phyloP scores from a whole-genome alignment of 208 protist species.

The Histomonas meleagridis region DNA sequence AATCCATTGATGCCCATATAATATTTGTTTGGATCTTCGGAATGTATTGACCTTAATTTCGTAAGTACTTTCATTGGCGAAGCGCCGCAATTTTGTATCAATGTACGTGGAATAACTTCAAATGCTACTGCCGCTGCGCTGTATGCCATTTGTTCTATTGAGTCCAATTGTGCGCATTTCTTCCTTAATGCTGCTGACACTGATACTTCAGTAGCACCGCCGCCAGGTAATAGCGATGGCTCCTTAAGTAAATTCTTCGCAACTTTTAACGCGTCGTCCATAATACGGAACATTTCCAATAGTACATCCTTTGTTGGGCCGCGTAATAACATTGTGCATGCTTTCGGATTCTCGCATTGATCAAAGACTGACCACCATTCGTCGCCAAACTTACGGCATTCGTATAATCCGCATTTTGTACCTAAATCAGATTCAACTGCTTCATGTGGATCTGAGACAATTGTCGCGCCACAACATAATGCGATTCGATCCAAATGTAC shows the following conservation, averaged over 20 bases:
- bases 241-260: constrained; percentile 89
- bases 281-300: constrained; percentile 93
- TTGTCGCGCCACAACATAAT: constrained; percentile 77
- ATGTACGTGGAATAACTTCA: constrained; percentile 74
- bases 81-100: constrained; percentile 96
- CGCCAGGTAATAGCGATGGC: constrained; percentile 88
- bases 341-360: constrained; percentile 86
- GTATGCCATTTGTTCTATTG: constrained; percentile 82
- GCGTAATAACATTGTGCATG: constrained; percentile 95
- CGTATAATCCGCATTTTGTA: constrained; percentile 81
- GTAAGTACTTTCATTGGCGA: constrained; percentile 90
- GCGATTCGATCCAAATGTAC: constrained; percentile 98
- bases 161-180: constrained; percentile 77
- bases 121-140: constrained; percentile 51
- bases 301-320: constrained; percentile 98
- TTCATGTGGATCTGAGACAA: constrained; percentile 85
- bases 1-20: constrained; percentile 88
- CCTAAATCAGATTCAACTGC: constrained; percentile 89
- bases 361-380: constrained; percentile 95
- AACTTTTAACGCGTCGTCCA: constrained; percentile 95
- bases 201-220: constrained; percentile 90
- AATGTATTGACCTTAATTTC: constrained; percentile 69
- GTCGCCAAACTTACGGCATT: constrained; percentile 66
- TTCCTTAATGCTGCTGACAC: constrained; percentile 70
- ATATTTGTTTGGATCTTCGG: constrained; percentile 57